These are phyloP conservation scores for Blastobotrys parvus DNA, from an alignment of 805 yeast genomes.

Conservation along the genomic window DNA sequence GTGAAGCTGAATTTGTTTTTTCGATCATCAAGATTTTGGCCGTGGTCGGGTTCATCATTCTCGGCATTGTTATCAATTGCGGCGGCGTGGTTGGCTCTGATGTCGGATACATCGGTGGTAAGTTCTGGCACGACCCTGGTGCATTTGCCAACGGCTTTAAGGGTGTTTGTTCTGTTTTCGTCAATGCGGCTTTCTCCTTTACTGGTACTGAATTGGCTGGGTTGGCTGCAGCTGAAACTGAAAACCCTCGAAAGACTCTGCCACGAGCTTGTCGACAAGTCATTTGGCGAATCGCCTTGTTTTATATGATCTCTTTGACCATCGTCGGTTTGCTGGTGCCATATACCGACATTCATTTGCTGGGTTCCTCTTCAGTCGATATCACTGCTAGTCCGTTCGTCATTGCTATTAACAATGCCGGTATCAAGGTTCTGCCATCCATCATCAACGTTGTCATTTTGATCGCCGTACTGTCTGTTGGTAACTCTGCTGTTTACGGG, in stretches of 20 bases:
- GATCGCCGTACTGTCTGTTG: slow-evolving; percentile 58
- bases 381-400: slow-evolving; percentile 64
- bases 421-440: slow-evolving; percentile 56
- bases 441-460: slow-evolving; percentile 60
- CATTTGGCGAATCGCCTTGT: slow-evolving; percentile 65
- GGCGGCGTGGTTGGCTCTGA: slow-evolving; percentile 54
- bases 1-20: slow-evolving; percentile 60
- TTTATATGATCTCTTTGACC: slow-evolving; percentile 50
- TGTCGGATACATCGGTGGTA: slow-evolving; percentile 42
- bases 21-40: slow-evolving; percentile 52
- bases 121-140: slow-evolving; percentile 58
- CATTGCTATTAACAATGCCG: slow-evolving; percentile 56
- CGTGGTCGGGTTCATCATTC: slow-evolving; percentile 53
- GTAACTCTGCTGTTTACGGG: slow-evolving; percentile 57
- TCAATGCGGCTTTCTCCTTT: slow-evolving; percentile 65
- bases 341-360: slow-evolving; percentile 40
- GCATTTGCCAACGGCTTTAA: slow-evolving; percentile 66
- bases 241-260: slow-evolving; percentile 53
- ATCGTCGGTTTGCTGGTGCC: slow-evolving; percentile 64
- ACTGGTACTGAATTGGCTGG: slow-evolving; percentile 67
- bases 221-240: slow-evolving; percentile 63
- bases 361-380: slow-evolving; percentile 41
- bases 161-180: slow-evolving; percentile 58
- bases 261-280: slow-evolving; percentile 71
- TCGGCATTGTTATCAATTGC: slow-evolving; percentile 40